Percentiles rank a stretch among this genome's conserved stretches.
Conservation (phyloP, 2,329 filamentous ascomycete species). For the Coleophoma crateriformis region DNA sequence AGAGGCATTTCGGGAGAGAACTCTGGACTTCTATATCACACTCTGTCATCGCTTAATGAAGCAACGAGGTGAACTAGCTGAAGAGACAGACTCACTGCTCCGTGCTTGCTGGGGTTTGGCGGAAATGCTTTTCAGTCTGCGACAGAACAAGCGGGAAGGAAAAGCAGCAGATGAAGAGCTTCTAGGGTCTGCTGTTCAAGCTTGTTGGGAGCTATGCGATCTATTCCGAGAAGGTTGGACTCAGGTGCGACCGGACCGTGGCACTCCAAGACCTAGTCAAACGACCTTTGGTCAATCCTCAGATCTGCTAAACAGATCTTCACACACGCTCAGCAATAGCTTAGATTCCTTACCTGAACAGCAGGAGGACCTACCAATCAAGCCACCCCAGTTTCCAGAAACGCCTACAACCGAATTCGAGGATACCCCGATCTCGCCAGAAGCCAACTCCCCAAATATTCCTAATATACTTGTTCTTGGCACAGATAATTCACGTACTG, state of each 20-base stretch:
- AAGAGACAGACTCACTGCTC: slow-evolving; percentile 79
- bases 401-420: slow-evolving; percentile 95
- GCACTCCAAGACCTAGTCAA: slow-evolving; percentile 78
- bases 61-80: slow-evolving; percentile 70
- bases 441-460: slow-evolving; percentile 67
- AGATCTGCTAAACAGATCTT: slow-evolving; percentile 38
- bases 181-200: slow-evolving; percentile 80
- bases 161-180: slow-evolving; percentile 75
- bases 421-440: slow-evolving; percentile 78
- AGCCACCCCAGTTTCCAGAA: slow-evolving; percentile 56
- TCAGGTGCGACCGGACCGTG: slow-evolving; percentile 77
- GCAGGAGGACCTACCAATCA: slow-evolving; percentile 27
- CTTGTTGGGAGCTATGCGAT: slow-evolving; percentile 92
- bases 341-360: slow-evolving; percentile 42
- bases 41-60: slow-evolving; percentile 96
- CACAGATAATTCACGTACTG: slow-evolving; percentile 54
- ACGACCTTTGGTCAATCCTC: slow-evolving; percentile 61
- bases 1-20: slow-evolving; percentile 81
- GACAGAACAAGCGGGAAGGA: slow-evolving; percentile 73
- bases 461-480: slow-evolving; percentile 88
- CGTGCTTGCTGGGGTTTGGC: slow-evolving; percentile 85
- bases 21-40: slow-evolving; percentile 90
- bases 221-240: slow-evolving; percentile 92
- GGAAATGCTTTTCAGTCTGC: slow-evolving; percentile 87
- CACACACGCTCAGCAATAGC: slow-evolving; percentile 29